phyloP scores from a whole-genome alignment of 176 grass and related monocot species.

The Tillandsia leiboldiana region DNA sequence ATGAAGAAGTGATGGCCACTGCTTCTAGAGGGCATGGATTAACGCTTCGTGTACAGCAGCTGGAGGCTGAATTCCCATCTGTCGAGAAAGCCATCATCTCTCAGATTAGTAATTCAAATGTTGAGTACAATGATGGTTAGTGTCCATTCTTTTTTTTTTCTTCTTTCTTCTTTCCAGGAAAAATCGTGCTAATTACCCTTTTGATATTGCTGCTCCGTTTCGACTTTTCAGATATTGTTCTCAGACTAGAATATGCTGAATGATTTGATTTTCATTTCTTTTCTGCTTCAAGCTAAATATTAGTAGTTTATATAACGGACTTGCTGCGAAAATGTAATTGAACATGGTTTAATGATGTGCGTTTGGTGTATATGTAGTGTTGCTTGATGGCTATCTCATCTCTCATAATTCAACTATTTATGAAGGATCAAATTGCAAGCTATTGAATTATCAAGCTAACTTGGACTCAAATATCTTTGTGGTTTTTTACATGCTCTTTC shows the following conservation, averaged over 20 bases:
- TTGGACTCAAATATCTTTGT: background rate
- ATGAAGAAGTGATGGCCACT: slow-evolving; percentile 83
- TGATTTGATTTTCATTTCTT: background rate
- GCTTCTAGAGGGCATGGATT: slow-evolving; percentile 84
- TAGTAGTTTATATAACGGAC: background rate
- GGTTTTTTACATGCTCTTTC: slow-evolving; percentile 7
- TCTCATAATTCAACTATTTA: background rate
- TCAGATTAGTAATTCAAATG: slow-evolving; percentile 47
- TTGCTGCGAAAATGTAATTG: too few species aligned
- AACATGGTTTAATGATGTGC: too few species aligned
- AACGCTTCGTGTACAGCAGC: slow-evolving; percentile 80
- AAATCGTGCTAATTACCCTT: too few species aligned
- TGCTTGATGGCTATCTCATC: background rate
- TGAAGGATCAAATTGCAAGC: background rate
- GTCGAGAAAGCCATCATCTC: slow-evolving; percentile 62
- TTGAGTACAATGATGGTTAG: slow-evolving; percentile 61
- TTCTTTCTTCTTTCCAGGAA: background rate
- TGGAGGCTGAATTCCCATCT: slow-evolving; percentile 84
- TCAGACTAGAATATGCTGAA: background rate
- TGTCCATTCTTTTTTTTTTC: background rate
- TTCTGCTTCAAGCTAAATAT: background rate
- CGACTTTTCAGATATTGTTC: background rate
- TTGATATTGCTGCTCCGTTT: too few species aligned
- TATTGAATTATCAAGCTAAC: background rate
- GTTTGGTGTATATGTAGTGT: background rate